A percentile compares a stretch with the other conserved stretches of the same genome.
Conservation (phyloP, 441 rosid genomes). For the Erodium texanum region DNA sequence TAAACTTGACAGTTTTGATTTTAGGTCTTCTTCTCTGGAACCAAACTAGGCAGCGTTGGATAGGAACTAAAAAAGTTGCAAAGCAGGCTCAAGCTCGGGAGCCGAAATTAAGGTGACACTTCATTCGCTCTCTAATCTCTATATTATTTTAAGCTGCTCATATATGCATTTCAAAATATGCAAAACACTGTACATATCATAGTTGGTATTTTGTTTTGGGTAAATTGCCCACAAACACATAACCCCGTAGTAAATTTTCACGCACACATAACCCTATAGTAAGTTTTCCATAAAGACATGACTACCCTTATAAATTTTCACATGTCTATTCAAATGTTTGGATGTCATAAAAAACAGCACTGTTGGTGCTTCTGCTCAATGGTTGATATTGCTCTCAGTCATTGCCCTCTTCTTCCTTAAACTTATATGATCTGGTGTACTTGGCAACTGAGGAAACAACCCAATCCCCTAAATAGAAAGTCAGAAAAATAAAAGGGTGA, state of each 20-base stretch:
- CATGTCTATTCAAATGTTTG: too few species aligned
- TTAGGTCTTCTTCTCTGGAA: slow-evolving; percentile 66
- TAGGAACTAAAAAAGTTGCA: slow-evolving; percentile 35
- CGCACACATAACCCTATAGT: too few species aligned
- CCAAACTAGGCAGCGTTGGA: slow-evolving; percentile 55
- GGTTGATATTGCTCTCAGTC: background rate
- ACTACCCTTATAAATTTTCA: too few species aligned
- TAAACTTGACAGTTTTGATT: slow-evolving; percentile 12
- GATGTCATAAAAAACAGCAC: background rate
- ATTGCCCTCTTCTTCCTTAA: background rate
- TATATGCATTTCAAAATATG: background rate
- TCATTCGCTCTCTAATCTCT: slow-evolving; percentile 15
- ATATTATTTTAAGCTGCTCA: background rate
- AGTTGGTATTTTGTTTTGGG: background rate
- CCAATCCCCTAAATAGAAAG: background rate
- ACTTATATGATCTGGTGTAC: background rate
- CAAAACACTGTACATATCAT: background rate
- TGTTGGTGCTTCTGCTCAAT: background rate
- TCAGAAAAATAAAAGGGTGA: background rate
- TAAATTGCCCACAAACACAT: too few species aligned
- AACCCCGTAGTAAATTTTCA: too few species aligned
- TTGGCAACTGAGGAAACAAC: background rate
- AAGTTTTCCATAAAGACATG: too few species aligned
- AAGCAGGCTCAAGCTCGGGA: slow-evolving; percentile 29
- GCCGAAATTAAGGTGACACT: slow-evolving; percentile 51